Evolutionary conservation across 306 rosid species (phyloP), one percentile per base, ranked within the genome.

Genomic region (Ceratonia siliqua): DNA sequence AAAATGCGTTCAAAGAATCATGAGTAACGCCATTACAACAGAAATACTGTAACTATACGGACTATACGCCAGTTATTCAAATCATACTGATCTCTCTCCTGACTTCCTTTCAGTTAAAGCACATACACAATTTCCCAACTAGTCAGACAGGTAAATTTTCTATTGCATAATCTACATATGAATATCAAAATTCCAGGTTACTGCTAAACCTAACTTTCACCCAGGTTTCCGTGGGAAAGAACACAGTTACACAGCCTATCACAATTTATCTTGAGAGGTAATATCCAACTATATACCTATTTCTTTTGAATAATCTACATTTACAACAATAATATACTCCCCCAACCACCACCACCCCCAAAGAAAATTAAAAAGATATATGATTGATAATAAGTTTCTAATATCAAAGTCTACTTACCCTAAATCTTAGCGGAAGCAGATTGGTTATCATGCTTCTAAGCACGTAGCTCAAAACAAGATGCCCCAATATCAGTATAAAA

Each of bases 261-360:
- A 24, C 13, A 45, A 69, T 35, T 11, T n/a, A 15, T 46, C 22
- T 5, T 8, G 7, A 70, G n/a, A 53, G 73, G 36, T 38, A 48
- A 5, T n/a, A 50, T 59, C 69, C 49, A 74, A 33, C 27, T 6
- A 61, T 24, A 49, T 17, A 45, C 15, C 11, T 72, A 41, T 45
- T 41, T 30, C n/a, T 46, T 71, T 42, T 3, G 15, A 53, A 61
- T 79, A 71, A 32, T 33, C 66, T 33, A 8, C 43, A 71, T 24
- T 11, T 22, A 54, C 28, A 1, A 30, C 13, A 18, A 20, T 24
- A 10, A 38, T 27, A 12, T 5, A 41, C 11, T 46, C 53, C 53
- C 22, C 2, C 21, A n/a, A 15, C 21, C 53, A 7, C 7, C 50
- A 3, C n/a, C n/a, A n/a, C n/a, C n/a, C n/a, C n/a, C n/a, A 3